phyloP scores from a whole-genome alignment of 2,329 filamentous ascomycete genomes.

The Botrytis medusae region DNA sequence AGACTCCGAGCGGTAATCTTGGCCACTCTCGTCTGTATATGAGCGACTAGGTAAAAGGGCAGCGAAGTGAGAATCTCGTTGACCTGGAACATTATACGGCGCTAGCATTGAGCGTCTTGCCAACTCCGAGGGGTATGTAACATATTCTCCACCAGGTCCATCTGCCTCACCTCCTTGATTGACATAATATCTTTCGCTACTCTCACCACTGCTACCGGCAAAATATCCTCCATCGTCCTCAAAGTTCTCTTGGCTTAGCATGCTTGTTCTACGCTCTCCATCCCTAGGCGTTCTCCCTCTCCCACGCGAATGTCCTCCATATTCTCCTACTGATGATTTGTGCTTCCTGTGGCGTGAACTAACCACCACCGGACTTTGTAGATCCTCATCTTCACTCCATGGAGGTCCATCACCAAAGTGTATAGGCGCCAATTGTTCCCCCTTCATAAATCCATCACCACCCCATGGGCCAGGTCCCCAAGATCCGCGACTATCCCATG shows the following conservation, averaged over 20 bases:
- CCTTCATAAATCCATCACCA: constrained; percentile 53
- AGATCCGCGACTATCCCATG: constrained; percentile 69
- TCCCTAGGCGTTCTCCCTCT: constrained; percentile 50
- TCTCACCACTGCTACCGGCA: constrained; percentile 65
- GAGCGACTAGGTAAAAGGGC: constrained; percentile 44
- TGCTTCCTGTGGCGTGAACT: constrained; percentile 83
- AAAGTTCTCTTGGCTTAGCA: constrained; percentile 51
- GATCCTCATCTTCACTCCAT: constrained; percentile 93
- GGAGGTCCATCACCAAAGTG: constrained; percentile 86
- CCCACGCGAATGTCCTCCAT: constrained; percentile 42
- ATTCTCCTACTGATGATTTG: constrained; percentile 63
- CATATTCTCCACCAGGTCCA: constrained; percentile 75
- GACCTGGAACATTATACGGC: constrained; percentile 47
- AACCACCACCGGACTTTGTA: constrained; percentile 84
- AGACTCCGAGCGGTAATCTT: constrained; percentile 50
- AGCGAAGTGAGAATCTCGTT: constrained; percentile 56
- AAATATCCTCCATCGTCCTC: constrained; percentile 66
- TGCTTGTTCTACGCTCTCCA: constrained; percentile 43
- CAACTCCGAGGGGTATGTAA: constrained; percentile 72
- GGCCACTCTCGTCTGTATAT: constrained; percentile 43
- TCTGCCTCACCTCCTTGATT: constrained; percentile 68
- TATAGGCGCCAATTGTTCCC: constrained; percentile 75
- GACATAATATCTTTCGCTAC: constrained; percentile 73
- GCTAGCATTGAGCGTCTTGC: constrained; percentile 53
- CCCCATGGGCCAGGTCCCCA: constrained; percentile 51